Evolutionary conservation across 495 filamentous ascomycete species (phyloP), one percentile per base, ranked within the genome.

Genomic region (Penicillium simplicissimum): DNA sequence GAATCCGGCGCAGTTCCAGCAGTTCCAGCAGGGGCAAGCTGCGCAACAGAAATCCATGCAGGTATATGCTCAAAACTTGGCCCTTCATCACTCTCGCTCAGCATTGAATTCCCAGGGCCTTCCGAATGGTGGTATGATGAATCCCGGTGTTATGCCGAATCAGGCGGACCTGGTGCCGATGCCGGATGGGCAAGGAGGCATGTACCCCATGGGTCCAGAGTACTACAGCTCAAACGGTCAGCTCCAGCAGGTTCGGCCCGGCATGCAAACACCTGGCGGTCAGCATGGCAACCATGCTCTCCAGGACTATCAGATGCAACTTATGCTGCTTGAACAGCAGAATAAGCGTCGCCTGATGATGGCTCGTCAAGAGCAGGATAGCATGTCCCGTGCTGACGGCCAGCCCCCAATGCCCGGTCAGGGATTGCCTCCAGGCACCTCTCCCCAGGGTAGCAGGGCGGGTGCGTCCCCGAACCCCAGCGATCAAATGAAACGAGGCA

Each of bases 291-390:
- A 95, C 68, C 93, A 97, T 74, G 96, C 96, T 38, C 81, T 98
- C 57, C 94, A 97, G 72, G 96, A 98, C 73, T 98, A 98, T 75
- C 95, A 98, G 78, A 97, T 97, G 95, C 95, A 98, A 70, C 81
- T 98, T 71, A 97, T 98, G 95, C 75, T 98, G 57, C 87, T 98
- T 42, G 95, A 98, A 75, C 95, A 98, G 77, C 95, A 98, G 74
- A 98, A 98, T 68, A 98, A 98, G 84, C 95, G 94, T 70, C 83
- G 95, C 23, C 79, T 98, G 68, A 88, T 97, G 84, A 96, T 97
- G 93, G 95, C 95, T 59, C 88, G 95, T 45, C 91, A 96, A 76
- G 95, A 98, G 74, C 94, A 97, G 77, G 93, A 97, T 65, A 90
- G 78, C 63, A 87, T 90, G 74, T 78, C 81, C 43, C 82, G 86